These are phyloP conservation scores for Saccharomycopsis sp. DNA, from an alignment of 805 yeast genomes.

Conservation along the genomic window DNA sequence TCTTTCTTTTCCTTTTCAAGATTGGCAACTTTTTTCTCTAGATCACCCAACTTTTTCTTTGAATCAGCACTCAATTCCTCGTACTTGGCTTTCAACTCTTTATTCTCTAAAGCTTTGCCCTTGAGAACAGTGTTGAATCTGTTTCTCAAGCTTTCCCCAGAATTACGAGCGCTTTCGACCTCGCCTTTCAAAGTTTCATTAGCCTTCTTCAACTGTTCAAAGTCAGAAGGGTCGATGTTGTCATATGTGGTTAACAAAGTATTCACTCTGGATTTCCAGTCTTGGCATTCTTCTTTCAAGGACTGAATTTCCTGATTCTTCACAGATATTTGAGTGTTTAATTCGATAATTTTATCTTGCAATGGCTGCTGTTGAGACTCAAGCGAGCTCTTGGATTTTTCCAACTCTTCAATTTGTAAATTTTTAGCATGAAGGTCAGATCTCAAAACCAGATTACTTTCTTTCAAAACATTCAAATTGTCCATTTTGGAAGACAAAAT, in stretches of 20 bases:
- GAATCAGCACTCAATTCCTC: constrained; percentile 7
- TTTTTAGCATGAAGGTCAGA: constrained; percentile 34
- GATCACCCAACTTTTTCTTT: constrained; percentile 21
- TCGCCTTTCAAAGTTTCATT: constrained; percentile 21
- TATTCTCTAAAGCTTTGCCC: constrained; percentile 24
- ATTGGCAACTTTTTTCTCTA: constrained; percentile 20
- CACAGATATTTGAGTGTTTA: constrained; percentile 36
- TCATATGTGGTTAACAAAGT: constrained; percentile 38
- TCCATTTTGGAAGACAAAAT: constrained; percentile 40
- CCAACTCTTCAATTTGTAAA: constrained; percentile 31
- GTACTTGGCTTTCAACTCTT: constrained; percentile 21
- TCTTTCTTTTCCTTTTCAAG: constrained; percentile 26
- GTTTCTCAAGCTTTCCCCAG: constrained; percentile 22
- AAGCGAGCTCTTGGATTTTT: constrained; percentile 29
- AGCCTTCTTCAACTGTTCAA: constrained; percentile 29
- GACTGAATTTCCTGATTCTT: constrained; percentile 41
- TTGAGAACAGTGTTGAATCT: constrained; percentile 23
- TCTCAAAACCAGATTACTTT: constrained; percentile 58
- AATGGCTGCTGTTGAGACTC: constrained; percentile 37
- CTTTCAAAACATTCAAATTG: constrained; percentile 53
- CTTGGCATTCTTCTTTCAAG: constrained; percentile 44
- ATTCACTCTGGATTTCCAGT: constrained; percentile 48
- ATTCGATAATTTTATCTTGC: constrained; percentile 30
- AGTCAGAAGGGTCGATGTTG: constrained; percentile 40
- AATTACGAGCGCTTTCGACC: constrained; percentile 23